Evolutionary conservation across 1,284 basidiomycete species (phyloP), one percentile per base, ranked within the genome.

Genomic region (Schizophyllum amplum): DNA sequence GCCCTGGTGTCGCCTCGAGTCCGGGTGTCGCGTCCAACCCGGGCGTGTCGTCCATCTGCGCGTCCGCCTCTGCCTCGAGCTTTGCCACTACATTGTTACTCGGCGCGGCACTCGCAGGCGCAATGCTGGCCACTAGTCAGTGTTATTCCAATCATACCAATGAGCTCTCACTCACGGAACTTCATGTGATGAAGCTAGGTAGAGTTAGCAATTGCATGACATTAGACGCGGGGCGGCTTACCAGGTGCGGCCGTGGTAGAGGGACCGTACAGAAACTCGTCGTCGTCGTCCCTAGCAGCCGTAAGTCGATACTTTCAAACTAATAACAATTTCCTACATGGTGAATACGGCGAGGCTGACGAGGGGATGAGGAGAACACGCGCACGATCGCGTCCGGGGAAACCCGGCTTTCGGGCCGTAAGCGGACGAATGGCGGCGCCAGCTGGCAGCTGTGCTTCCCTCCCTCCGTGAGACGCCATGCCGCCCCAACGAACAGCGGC

Each of bases 261-360:
- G 22, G 48, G 48, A n/a, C 87, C 86, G 63, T 89, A 89, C 59
- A 89, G 73, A 68, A 84, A 89, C 50, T 84, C 87, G 68, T 89
- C 87, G 69, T 89, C 85, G 69, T 87, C 87, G 67, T 86, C 84
- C 75, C 75, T 78, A 58, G 2, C 4, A 50, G 7, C 7, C 33
- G 7, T 42, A 42, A 42, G 33, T 3, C 17, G 11, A 9, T 17
- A 17, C 7, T 42, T 9, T 42, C 33, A 42, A 9, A 42, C 33
- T 13, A 13, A 42, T 9, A 42, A 9, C 13, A 42, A 42, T 3
- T 42, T 42, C 33, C 17, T 9, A 42, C 33, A 42, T 42, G 11
- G 33, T 42, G 33, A 9, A 2, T 17, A 13, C 33, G 17, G 7
- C 3, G 11, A 42, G 11, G 33, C 33, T 13, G 33, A 42, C 4